Percentiles rank a stretch among this genome's conserved stretches.
phyloP scores from a whole-genome alignment of 306 rosid species.

The Cicer bijugum region DNA sequence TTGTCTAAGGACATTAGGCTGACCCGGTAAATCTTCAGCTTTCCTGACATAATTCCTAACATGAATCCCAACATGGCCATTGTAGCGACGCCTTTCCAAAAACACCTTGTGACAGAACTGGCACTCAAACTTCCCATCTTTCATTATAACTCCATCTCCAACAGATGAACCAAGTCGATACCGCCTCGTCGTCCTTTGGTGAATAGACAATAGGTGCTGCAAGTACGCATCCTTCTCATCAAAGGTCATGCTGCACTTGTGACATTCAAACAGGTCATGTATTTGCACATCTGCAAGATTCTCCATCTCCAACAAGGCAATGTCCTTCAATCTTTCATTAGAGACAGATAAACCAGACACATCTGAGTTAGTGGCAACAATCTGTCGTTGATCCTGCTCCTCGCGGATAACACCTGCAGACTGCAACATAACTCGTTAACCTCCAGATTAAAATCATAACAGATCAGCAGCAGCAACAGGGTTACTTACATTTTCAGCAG shows the following conservation, averaged over 20 bases:
- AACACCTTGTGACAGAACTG: constrained; percentile 93
- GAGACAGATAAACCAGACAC: constrained; percentile 43
- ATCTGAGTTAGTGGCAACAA: constrained; percentile 45
- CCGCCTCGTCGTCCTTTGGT: constrained; percentile 82
- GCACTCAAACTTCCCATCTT: constrained; percentile 90
- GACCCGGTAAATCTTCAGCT: constrained; percentile 64
- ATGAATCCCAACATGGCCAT: constrained; percentile 90
- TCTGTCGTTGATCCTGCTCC: constrained; percentile 54
- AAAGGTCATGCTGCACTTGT: constrained; percentile 77
- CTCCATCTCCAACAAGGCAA: constrained; percentile 57
- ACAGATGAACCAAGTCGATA: constrained; percentile 89
- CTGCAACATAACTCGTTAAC: constrained; percentile 56
- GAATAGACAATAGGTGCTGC: constrained; percentile 77
- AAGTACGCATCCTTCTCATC: constrained; percentile 76
- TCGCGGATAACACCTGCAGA: constrained; percentile 51
- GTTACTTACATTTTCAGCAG: constrained; percentile 57
- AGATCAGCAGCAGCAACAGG: constrained; percentile 28
- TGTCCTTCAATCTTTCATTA: constrained; percentile 56
- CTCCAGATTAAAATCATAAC: constrained; percentile 7
- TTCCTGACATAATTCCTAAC: constrained; percentile 80
- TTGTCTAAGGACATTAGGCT: constrained; percentile 42
- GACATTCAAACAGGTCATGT: constrained; percentile 84
- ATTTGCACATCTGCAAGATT: constrained; percentile 85
- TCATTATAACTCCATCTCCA: constrained; percentile 89
- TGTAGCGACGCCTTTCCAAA: constrained; percentile 83